Evolutionary conservation across 257 asterid genomes (phyloP), one percentile per base, ranked within the genome.

Genomic region (Eucommia ulmoides): DNA sequence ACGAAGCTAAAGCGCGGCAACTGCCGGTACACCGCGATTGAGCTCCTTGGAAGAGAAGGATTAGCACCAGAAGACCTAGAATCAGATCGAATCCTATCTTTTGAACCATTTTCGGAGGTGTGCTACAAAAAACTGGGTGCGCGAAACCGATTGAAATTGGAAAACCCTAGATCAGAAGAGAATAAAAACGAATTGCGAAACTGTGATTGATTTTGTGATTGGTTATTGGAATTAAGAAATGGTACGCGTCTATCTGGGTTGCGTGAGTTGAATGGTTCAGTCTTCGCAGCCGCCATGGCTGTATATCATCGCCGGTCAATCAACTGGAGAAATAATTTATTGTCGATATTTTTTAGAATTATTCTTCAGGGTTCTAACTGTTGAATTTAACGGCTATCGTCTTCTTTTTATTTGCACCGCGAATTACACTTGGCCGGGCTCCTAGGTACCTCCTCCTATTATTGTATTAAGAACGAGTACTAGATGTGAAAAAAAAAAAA

Each of bases 1-100:
- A 80, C 0, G 94, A 83, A 54, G 92, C 94, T 67, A 83, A 63
- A 1, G 94, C 80, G 9, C 65, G 61, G 41, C 88, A 80, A 0
- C 42, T 63, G 20, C 60, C 26, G 50, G 33, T 65, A 25, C 87
- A 75, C 33, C 41, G 58, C 23, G 87, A 71, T 52, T 73, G 53
- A 33, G 58, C 80, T 49, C 60, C 61, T 35, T 16, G 74, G 52
- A 55, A 64, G 45, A 60, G 54, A 20, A 64, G 10, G 22, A 17
- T 48, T 3, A 68, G 16, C 24, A 53, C 26, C 26, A 67, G 23
- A 20, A 70, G 18, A 52, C 23, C 50, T 1, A 54, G 33, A 29
- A 74, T 8, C 16, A 51, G 2, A 22, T 16, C 29, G 24, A 55
- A 22, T 4, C 29, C 60, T 42, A 24, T 54, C 19, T 56, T 51